Evolutionary conservation across 164 flowering plant species (phyloP), one percentile per base, ranked within the genome.

Genomic region (Magnolia changhungtana): DNA sequence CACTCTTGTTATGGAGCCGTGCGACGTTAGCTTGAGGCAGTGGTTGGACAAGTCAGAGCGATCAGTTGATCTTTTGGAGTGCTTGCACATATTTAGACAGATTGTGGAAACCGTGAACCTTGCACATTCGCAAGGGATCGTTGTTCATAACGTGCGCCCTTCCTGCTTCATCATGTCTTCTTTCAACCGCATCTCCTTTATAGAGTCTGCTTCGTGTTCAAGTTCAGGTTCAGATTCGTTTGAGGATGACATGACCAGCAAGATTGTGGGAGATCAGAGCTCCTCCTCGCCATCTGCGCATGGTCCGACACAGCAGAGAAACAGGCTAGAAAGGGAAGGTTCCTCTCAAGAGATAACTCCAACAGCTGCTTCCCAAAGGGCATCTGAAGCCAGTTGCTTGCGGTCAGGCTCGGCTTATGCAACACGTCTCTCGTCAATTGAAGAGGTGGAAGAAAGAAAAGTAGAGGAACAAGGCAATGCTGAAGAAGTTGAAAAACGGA

Each of bases 121-220:
- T n/a, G 97, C 98, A 21, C 99, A 96, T 83, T 89, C 96, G 6
- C 93, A 90, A 78, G 97, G 95, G 64, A 79, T 94, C 70, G 92
- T 90, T 51, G 91, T 94, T 51, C 90, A 92, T 21, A 96, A 96
- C 85, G 92, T 94, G 50, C 83, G 98, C 75, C 99, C 99, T 19
- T 96, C 99, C 0, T 94, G 98, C 83, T 96, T 96, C 71, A 86
- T 92, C 58, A 94, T 92, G 97, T 92, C 99, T 20, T 90, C 96
- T 20, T 90, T 87, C 83, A 96, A 91, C 77, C 96, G 84, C 58
- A 90, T 96, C 50, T 85, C 98, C 61, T 96, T 96, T 80, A 90
- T 96, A 19, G 98, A 94, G 80, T 96, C 99, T 19, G 95, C 95
- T 4, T 96, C 99, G 8, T 89, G 93, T 85, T 94, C 98, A 18